Percentiles rank a stretch among this genome's conserved stretches.
phyloP scores from a whole-genome alignment of 78 protist species.

The Bodo saltans region DNA sequence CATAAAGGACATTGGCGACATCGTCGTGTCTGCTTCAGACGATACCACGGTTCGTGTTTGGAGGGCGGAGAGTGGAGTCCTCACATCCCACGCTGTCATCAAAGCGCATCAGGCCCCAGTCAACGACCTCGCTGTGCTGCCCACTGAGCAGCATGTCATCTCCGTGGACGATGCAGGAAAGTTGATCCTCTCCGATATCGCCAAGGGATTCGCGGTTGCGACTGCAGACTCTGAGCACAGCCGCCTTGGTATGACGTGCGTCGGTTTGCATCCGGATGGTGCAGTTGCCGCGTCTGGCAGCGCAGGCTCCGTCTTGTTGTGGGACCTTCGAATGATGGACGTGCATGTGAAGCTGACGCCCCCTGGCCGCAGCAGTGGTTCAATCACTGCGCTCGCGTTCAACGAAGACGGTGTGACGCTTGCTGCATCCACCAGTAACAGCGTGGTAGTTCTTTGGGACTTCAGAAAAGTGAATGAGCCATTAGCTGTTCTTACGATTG shows the following conservation, averaged over 20 bases:
- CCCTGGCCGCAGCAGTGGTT: neutral
- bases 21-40: neutral
- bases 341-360: constrained; percentile 12
- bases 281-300: constrained; percentile 60
- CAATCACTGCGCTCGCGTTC: constrained; percentile 28
- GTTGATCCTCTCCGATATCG: constrained; percentile 72
- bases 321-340: constrained; percentile 47
- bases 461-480: constrained; percentile 34
- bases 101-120: too few species aligned
- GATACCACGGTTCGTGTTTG: neutral
- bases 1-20: neutral
- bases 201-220: neutral
- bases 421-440: constrained; percentile 13
- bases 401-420: constrained; percentile 52
- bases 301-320: constrained; percentile 24
- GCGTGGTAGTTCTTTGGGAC: constrained; percentile 53
- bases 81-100: too few species aligned
- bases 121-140: constrained; percentile 47
- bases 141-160: constrained; percentile 54
- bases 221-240: neutral
- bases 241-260: neutral
- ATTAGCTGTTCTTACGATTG: too few species aligned
- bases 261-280: constrained; percentile 90
- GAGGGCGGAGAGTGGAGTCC: too few species aligned
- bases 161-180: constrained; percentile 53